Evolutionary conservation across 2,329 filamentous ascomycete species (phyloP), one percentile per base, ranked within the genome.

Genomic region (Sporothrix inflata): DNA sequence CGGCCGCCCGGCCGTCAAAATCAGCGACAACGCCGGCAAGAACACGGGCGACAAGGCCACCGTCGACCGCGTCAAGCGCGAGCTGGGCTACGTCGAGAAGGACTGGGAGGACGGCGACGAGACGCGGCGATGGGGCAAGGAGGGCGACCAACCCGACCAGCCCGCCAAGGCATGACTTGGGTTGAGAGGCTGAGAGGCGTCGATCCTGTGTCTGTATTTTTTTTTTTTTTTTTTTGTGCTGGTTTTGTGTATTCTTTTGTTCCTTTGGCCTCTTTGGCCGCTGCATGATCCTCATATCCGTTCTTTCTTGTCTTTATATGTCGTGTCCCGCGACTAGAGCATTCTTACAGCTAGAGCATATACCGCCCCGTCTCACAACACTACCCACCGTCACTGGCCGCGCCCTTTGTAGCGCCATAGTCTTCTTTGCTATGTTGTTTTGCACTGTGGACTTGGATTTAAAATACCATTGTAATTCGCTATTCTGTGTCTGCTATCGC

Each of bases 1-100:
- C 16, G 94, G 94, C 6, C 88, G 90, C 63, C 89, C 91, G 0
- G 94, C 96, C 2, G 90, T 99, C 79, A 99, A 99, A 85, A 93
- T 99, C 76, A 98, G 87, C 75, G 92, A 95, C 80, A 98, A 98
- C 78, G 87, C 91, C 75, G 89, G 94, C 61, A 99, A 99, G 86
- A 99, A 99, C 78, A 98, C 94, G 0, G 96, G 96, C 8, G 92
- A 98, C 78, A 89, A 90, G 77, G 86, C 86, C 24, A 93, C 91
- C 1, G 92, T 99, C 0, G 85, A 90, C 72, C 89, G 90, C 76
- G 94, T 98, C 74, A 99, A 99, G 87, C 86, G 88, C 78, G 87
- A 92, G 74, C 86, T 98, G 55, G 94, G 94, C 0, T 98, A 99
- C 79, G 86, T 91, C 4, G 95, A 98, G 83, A 91, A 92, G 76